Base-by-base conservation (phyloP, 306 rosid species). In the Prunus kanzakura region DNA sequence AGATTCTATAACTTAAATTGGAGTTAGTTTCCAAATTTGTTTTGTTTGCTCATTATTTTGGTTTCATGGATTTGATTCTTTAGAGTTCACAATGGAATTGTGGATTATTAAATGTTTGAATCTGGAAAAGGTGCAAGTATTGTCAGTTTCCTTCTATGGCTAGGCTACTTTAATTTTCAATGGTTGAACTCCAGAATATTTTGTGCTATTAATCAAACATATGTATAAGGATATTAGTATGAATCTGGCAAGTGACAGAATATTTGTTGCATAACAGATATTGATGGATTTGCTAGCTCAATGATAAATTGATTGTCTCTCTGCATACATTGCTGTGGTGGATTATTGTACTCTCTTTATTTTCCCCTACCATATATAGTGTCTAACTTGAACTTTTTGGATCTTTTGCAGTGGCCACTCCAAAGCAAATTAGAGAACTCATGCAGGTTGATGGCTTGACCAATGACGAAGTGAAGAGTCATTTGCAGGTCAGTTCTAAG, bases 361-460 rank as follows among this genome's bases (percentile, higher is more conserved):
- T 45, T n/a, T 56, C 38, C 72, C 74, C 75, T 64, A 45, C 76
- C 73, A 78, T 52, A 77, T 80, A 29, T 29, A 41, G 72, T 46
- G 58, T 70, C 82, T 87, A 67, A 85, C 52, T 47, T 71, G 25
- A 43, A 57, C 50, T 64, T 13, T 68, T 46, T 74, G 55, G 52
- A 60, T 71, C 73, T 25, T 83, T 75, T 84, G 80, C 91, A 92
- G 99, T 83, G 12, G 99, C 99, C 55, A 96, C 99, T 4, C 99
- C 99, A 60, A 96, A 96, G 88, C 99, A 96, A 83, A 96, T 96
- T 55, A 87, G 99, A 86, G 98, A 96, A 58, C 86, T 96, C 61
- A 96, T 96, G 99, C 98, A 96, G 78, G 99, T 96, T 41, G 98
- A 96, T 81, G 99, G 97, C 82, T 86, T 96, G 61, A 96, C 99